phyloP scores from a whole-genome alignment of 2,329 filamentous ascomycete genomes.

The Penicillium sp. region DNA sequence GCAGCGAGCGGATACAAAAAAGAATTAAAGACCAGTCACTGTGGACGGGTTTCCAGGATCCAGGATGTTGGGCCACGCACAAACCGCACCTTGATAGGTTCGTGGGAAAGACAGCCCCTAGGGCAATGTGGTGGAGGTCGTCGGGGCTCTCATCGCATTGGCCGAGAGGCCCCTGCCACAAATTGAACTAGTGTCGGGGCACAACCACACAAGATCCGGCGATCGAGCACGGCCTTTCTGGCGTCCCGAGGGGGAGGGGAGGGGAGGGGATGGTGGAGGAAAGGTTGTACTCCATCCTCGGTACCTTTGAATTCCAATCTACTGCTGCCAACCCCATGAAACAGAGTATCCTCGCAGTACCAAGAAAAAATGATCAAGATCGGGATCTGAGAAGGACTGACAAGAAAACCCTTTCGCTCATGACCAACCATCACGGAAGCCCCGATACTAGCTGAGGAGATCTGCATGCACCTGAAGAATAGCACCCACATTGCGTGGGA shows the following conservation, averaged over 20 bases:
- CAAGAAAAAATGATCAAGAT: background rate
- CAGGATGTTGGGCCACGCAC: constrained; percentile 29
- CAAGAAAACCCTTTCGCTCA: background rate
- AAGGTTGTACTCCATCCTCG: constrained; percentile 4
- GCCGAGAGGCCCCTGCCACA: constrained; percentile 12
- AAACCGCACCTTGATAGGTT: constrained; percentile 27
- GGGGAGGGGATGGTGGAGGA: background rate
- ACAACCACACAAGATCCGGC: constrained; percentile 26
- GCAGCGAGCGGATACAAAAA: background rate
- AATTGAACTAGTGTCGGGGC: constrained; percentile 26
- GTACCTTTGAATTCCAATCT: background rate
- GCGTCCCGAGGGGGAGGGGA: background rate
- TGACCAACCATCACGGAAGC: constrained; percentile 14
- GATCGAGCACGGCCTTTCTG: constrained; percentile 18
- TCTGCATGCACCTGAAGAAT: constrained; percentile 24
- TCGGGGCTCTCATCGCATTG: constrained; percentile 17
- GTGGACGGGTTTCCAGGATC: constrained; percentile 21
- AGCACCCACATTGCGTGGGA: constrained; percentile 23
- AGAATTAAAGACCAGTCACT: constrained; percentile 16
- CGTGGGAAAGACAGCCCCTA: constrained; percentile 3
- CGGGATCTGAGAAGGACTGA: background rate
- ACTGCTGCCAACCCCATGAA: background rate
- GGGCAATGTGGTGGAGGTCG: background rate
- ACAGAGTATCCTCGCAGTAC: background rate
- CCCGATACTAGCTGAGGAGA: constrained; percentile 22